Conservation (phyloP, 2,329 filamentous ascomycete genomes). For the Penicillium freii region DNA sequence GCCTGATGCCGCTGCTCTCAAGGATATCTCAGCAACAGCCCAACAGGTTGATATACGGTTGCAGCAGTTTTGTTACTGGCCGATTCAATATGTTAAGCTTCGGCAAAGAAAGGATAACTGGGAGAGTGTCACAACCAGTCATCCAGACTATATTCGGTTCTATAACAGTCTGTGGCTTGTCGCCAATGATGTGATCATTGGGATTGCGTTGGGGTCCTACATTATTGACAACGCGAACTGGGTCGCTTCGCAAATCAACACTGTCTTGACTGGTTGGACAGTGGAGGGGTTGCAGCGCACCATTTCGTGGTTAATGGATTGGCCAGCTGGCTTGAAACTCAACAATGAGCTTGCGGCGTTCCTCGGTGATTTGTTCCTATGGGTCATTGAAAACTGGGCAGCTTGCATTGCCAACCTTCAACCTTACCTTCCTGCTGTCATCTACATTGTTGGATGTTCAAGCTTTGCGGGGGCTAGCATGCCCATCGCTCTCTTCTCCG, state of each 20-base stretch:
- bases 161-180: conserved; percentile 99
- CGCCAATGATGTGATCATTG: conserved; percentile 97
- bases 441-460: conserved; percentile 90
- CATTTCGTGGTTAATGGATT: conserved; percentile 94
- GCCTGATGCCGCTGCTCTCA: conserved; percentile 77
- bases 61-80: conserved; percentile 99
- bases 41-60: conserved; percentile 96
- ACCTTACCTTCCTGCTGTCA: conserved; percentile 77
- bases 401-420: conserved; percentile 74
- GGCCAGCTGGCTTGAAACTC: conserved; percentile 90
- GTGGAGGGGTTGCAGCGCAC: conserved; percentile 83
- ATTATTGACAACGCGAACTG: conserved; percentile 91
- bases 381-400: conserved; percentile 99
- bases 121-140: conserved; percentile 91
- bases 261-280: conserved; percentile 74
- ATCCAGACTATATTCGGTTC: conserved; percentile 97
- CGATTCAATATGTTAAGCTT: conserved; percentile 89
- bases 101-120: conserved; percentile 87
- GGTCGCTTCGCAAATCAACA: conserved; percentile 77
- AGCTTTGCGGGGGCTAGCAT: conserved; percentile 95
- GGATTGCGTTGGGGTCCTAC: conserved; percentile 91
- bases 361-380: conserved; percentile 89
- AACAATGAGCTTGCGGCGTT: conserved; percentile 94
- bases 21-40: conserved; percentile 93
- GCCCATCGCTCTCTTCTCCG: conserved; percentile 93